Conservation (phyloP, 495 filamentous ascomycete species). For the Trichoderma gamsii region DNA sequence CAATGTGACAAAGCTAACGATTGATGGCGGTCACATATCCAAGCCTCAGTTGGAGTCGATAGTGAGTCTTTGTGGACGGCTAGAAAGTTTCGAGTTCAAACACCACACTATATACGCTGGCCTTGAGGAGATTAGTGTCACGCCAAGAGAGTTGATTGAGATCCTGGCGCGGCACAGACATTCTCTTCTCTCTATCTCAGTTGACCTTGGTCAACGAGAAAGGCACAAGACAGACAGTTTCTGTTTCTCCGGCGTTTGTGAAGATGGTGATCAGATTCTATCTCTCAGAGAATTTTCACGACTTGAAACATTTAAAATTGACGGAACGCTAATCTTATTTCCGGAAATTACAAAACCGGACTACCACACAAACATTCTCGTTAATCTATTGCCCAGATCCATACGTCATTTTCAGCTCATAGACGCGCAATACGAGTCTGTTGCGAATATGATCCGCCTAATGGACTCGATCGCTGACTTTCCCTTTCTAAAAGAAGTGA, state of each 20-base stretch:
- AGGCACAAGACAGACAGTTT: not conserved
- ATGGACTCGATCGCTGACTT: not conserved
- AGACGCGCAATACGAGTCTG: not conserved
- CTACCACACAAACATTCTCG: not conserved
- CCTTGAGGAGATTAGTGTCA: not conserved
- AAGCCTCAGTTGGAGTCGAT: not conserved
- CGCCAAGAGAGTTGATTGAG: not conserved
- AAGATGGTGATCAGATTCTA: not conserved
- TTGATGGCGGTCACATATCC: not conserved
- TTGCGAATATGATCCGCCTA: not conserved
- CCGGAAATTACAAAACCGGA: not conserved
- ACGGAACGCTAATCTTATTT: not conserved
- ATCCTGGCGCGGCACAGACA: not conserved
- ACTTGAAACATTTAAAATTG: not conserved
- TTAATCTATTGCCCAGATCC: not conserved
- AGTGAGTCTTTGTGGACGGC: not conserved
- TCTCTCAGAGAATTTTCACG: not conserved
- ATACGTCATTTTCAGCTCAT: not conserved
- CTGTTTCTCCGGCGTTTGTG: not conserved
- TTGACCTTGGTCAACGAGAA: not conserved
- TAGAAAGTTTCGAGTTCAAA: not conserved
- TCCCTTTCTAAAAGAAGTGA: not conserved
- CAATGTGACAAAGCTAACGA: not conserved
- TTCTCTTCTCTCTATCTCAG: not conserved
- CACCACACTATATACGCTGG: not conserved